Evolutionary conservation across 2,329 filamentous ascomycete genomes (phyloP), one percentile per base, ranked within the genome.

Genomic region (Berkeleyomyces basicola): DNA sequence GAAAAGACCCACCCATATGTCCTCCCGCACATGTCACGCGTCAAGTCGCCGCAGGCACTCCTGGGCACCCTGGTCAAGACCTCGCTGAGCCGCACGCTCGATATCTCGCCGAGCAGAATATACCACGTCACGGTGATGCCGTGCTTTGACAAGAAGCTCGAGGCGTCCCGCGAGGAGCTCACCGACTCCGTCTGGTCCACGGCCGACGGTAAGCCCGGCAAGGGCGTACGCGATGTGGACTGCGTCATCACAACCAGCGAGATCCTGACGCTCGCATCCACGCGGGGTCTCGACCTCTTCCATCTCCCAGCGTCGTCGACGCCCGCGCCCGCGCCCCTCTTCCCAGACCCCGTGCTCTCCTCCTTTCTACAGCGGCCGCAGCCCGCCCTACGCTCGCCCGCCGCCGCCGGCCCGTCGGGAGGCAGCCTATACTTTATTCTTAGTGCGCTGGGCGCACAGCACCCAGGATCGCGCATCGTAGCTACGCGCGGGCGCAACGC

Each of bases 121-220:
- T 99, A 92, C 89, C 92, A 97, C 73, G 74, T 97, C 61, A 90
- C 92, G 10, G 80, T 99, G 55, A 99, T 99, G 93, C 93, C 93
- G 23, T 99, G 93, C 73, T 97, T 99, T 72, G 93, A 99, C 73
- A 99, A 99, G 78, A 99, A 99, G 73, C 81, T 99, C 37, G 93
- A 99, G 75, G 93, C 93, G 5, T 95, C 90, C 68, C 85, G 93
- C 61, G 86, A 90, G 72, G 93, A 99, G 73, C 81, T 99, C 46
- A 97, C 91, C 0, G 87, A 92, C 70, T 75, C 80, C 5, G 82
- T 83, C 14, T 96, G 91, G 91, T 3, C 36, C 37, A 76, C 73
- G 61, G 77, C 73, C 47, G 75, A 75, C 61, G 77, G 74, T 11
- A 70, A 70, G 58, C 76, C 79, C 1, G 77, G 75, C 1, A 73